A percentile compares a stretch with the other conserved stretches of the same genome.
These are phyloP conservation scores for Psilocybe cyanescens DNA, from an alignment of 768 basidiomycete genomes.

Conservation along the genomic window DNA sequence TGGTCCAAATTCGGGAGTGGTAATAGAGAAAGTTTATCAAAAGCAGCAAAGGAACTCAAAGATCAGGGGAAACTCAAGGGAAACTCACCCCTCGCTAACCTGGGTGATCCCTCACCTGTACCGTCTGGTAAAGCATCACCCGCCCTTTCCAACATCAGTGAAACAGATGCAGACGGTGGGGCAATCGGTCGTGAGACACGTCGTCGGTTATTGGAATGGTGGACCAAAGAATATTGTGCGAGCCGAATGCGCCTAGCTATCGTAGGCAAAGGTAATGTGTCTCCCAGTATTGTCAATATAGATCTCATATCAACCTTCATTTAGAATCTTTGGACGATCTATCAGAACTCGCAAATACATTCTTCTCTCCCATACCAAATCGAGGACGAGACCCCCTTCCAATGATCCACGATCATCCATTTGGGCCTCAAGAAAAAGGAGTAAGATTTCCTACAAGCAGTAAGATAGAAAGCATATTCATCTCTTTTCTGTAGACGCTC, in stretches of 20 bases:
- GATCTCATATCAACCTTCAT: slow-evolving; percentile 25
- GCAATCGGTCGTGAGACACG: slow-evolving; percentile 79
- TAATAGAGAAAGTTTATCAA: slow-evolving; percentile 72
- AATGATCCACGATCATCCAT: slow-evolving; percentile 73
- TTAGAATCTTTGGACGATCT: slow-evolving; percentile 80
- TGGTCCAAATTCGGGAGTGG: slow-evolving; percentile 96
- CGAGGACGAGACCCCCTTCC: slow-evolving; percentile 63
- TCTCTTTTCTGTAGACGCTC: slow-evolving; percentile 55
- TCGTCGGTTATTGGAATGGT: slow-evolving; percentile 83
- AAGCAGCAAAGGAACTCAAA: slow-evolving; percentile 61
- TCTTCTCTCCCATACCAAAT: slow-evolving; percentile 77
- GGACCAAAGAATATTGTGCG: slow-evolving; percentile 80
- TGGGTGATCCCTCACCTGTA: slow-evolving; percentile 46
- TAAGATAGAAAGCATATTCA: neutral
- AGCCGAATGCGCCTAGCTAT: slow-evolving; percentile 82
- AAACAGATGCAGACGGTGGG: slow-evolving; percentile 76
- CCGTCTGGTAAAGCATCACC: slow-evolving; percentile 64
- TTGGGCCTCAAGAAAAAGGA: slow-evolving; percentile 71
- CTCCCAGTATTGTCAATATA: neutral
- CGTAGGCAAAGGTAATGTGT: slow-evolving; percentile 69
- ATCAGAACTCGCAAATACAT: slow-evolving; percentile 56
- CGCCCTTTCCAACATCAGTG: slow-evolving; percentile 58
- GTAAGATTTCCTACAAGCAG: slow-evolving; percentile 46
- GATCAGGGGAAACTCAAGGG: slow-evolving; percentile 46
- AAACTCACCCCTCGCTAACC: slow-evolving; percentile 9